A percentile compares a stretch with the other conserved stretches of the same genome.
Conservation (phyloP, 202 grass and related monocot species). For the Panicum virgatum region DNA sequence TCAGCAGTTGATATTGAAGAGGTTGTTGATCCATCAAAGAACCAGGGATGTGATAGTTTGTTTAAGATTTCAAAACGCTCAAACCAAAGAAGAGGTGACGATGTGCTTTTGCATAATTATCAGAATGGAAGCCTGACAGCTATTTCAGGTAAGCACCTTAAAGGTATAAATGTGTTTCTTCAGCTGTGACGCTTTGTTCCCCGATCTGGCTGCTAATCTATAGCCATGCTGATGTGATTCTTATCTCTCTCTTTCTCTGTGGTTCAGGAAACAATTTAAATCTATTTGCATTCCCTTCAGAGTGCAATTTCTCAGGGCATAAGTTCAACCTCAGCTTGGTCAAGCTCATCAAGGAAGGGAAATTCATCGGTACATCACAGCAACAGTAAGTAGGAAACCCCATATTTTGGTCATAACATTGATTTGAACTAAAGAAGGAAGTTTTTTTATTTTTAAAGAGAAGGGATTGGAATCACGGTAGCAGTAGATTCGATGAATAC, state of each 20-base stretch:
- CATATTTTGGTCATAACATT: no score
- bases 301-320: slow-evolving; percentile 94
- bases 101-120: slow-evolving; percentile 40
- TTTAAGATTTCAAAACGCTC: slow-evolving; percentile 62
- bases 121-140: slow-evolving; percentile 40
- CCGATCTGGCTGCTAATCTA: slow-evolving; percentile 6
- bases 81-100: slow-evolving; percentile 61
- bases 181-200: not conserved
- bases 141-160: slow-evolving; percentile 33
- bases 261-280: slow-evolving; percentile 60
- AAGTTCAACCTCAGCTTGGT: slow-evolving; percentile 81
- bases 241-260: slow-evolving; percentile 22
- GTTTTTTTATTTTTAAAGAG: no score
- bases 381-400: slow-evolving; percentile 69
- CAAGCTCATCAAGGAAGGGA: slow-evolving; percentile 73
- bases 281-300: slow-evolving; percentile 96
- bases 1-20: slow-evolving; percentile 78
- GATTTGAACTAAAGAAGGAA: no score
- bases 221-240: not conserved
- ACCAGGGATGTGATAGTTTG: slow-evolving; percentile 37
- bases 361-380: slow-evolving; percentile 40
- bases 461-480: no score
- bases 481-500: slow-evolving; percentile 31
- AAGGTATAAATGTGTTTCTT: not conserved
- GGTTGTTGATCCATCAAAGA: slow-evolving; percentile 29